Conservation (phyloP, 2,329 filamentous ascomycete species). For the Sarocladiaceae sp. region DNA sequence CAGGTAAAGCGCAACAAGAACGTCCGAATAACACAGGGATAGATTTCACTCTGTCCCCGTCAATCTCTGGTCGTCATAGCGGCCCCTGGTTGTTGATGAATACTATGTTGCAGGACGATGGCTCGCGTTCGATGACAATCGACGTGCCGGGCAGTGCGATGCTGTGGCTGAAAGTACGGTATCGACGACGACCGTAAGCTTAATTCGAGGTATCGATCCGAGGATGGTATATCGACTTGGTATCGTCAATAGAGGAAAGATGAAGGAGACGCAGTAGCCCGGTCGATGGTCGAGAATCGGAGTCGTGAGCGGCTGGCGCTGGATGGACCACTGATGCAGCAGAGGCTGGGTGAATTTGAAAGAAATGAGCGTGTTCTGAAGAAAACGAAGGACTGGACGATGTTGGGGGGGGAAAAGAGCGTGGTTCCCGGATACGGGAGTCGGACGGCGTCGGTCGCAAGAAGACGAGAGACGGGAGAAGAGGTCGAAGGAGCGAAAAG, state of each 20-base stretch:
- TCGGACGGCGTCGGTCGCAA: not conserved
- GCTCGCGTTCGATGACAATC: not conserved
- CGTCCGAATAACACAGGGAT: not conserved
- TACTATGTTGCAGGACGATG: not conserved
- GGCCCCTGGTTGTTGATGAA: not conserved
- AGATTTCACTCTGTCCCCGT: not conserved
- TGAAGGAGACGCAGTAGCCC: too few species aligned
- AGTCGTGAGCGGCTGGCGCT: not conserved
- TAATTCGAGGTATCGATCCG: too few species aligned
- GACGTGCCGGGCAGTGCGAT: too few species aligned
- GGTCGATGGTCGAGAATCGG: not conserved
- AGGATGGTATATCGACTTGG: too few species aligned
- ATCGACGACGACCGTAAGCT: too few species aligned
- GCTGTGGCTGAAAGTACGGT: too few species aligned
- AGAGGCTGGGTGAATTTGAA: not conserved
- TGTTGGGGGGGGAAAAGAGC: not conserved
- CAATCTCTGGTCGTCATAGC: not conserved
- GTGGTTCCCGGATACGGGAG: not conserved
- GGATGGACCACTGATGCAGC: not conserved
- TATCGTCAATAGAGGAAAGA: too few species aligned
- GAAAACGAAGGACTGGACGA: not conserved
- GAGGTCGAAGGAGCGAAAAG: not conserved
- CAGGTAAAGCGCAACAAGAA: not conserved
- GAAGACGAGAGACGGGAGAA: not conserved
- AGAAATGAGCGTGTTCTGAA: not conserved